Base-by-base conservation (phyloP, 305 asterid genomes). In the Lippia alba region DNA sequence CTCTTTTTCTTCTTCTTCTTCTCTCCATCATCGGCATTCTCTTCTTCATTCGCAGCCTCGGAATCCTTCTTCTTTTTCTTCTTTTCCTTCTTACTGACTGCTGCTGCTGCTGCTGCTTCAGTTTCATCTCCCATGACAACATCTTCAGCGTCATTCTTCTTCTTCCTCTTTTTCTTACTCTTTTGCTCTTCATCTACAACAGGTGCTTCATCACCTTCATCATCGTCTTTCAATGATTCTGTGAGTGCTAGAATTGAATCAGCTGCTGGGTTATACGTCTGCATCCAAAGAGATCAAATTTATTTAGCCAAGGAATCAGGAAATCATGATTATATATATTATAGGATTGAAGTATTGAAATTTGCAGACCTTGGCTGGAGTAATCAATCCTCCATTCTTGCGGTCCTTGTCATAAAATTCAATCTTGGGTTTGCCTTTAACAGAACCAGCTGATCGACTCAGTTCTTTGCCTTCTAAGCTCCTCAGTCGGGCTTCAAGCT, bases 401-500 rank as follows among this genome's bases (percentile, higher is more conserved):
- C 74, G 71, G 67, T 94, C 99, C 85, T 89, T 94, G 82, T 86
- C 91, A 71, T 91, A 94, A 69, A 84, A 69, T 81, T 94, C 96
- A 12, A 91, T 91, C 81, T 84, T 91, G 1, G 96, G 99, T 74
- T 91, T 94, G 70, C 97, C 96, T 80, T 91, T 94, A 3, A 75
- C 85, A 48, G 99, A 91, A 14, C 99, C 97, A 75, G 95, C 96
- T 51, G 96, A 86, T 39, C 83, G 93, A 15, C 76, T 72, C 17
- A 94, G 76, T 53, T 91, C 96, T 70, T 69, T 85, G 55, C 97
- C 97, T 79, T 94, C 99, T 55, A 94, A 74, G 74, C 65, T 86
- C 81, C 97, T 89, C 49, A 94, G 64, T 54, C 99, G 89, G 3
- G 96, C 94, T 76, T 94, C 97, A 72, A 94, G 91, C 99, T 94